Conservation (phyloP, 768 basidiomycete species). For the Pleurotus platypus region DNA sequence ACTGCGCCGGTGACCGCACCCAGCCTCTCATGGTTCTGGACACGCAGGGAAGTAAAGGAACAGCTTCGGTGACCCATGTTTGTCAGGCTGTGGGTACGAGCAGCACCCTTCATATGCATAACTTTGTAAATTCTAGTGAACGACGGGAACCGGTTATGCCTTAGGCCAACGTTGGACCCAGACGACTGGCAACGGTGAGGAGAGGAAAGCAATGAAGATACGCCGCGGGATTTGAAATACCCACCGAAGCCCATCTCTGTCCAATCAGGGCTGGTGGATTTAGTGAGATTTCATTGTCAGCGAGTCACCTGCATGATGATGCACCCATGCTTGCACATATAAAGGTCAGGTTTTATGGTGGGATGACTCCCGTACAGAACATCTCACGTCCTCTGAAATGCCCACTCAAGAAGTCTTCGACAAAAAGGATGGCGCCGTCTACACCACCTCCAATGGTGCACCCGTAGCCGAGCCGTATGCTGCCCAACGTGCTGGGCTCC, state of each 20-base stretch:
- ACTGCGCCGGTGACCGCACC: constrained; percentile 1
- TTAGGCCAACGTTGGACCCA: neutral
- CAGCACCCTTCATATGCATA: neutral
- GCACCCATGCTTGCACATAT: neutral
- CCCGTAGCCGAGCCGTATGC: constrained; percentile 75
- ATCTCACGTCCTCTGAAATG: constrained; percentile 36
- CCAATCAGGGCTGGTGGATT: constrained; percentile 7
- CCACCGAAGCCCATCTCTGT: neutral
- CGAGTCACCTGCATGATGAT: constrained; percentile 3
- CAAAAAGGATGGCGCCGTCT: constrained; percentile 54
- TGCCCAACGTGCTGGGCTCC: constrained; percentile 66
- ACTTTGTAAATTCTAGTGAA: neutral
- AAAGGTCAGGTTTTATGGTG: neutral
- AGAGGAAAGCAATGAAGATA: neutral
- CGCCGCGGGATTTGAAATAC: neutral
- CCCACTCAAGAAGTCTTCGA: constrained; percentile 58
- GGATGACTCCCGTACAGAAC: neutral
- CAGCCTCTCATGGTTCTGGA: neutral
- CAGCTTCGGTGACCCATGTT: neutral
- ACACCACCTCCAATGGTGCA: constrained; percentile 86
- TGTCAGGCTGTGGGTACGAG: constrained; percentile 5
- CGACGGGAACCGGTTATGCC: constrained; percentile 2
- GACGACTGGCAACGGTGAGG: neutral
- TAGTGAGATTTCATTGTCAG: neutral
- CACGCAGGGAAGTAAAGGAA: neutral